Evolutionary conservation across 257 asterid species (phyloP), one percentile per base, ranked within the genome.

Genomic region (Asclepias syriaca): DNA sequence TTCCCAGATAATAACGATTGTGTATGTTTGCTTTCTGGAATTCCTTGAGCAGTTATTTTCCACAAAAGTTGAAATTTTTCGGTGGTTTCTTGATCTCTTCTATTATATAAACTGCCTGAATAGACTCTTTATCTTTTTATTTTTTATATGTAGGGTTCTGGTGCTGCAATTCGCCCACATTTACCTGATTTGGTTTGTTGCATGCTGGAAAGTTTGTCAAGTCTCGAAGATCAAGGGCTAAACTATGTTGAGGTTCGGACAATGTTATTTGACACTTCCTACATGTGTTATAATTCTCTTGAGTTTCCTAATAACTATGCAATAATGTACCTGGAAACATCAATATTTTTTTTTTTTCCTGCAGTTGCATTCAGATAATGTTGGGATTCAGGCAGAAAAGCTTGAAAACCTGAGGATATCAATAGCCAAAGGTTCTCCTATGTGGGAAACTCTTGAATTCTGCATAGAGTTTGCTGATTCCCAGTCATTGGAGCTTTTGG

Each of bases 391-490:
- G 77, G 81, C 97, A 69, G 97, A 94, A 78, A 94, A 94, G 84
- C 93, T 94, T 49, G 99, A 94, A 43, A 89, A 86, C 83, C 78
- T 94, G 84, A 87, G 97, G 53, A 87, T 94, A 72, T 94, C 99
- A 71, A 91, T 91, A 13, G 97, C 99, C 74, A 89, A 77, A 80
- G 89, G 97, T 71, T 94, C 99, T 77, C 97, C 95, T 71, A 94
- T 94, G 99, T 94, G 99, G 99, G 97, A 89, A 89, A 89, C 97
- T 82, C 96, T 94, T 79, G 97, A 94, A 69, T 78, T 93, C 77
- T 94, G 99, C 82, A 86, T 94, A 63, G 97, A 91, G 72, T 90
- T 88, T 19, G 88, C 89, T 63, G 99, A 94, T 88, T 82, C 90
- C 70, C 84, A 72, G 58, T 90, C 98, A 24, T 86, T 94, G 29